Percentiles rank a stretch among this genome's conserved stretches.
These are phyloP conservation scores for Paecilomyces formosus DNA, from an alignment of 2,329 filamentous ascomycete species.

Conservation along the genomic window DNA sequence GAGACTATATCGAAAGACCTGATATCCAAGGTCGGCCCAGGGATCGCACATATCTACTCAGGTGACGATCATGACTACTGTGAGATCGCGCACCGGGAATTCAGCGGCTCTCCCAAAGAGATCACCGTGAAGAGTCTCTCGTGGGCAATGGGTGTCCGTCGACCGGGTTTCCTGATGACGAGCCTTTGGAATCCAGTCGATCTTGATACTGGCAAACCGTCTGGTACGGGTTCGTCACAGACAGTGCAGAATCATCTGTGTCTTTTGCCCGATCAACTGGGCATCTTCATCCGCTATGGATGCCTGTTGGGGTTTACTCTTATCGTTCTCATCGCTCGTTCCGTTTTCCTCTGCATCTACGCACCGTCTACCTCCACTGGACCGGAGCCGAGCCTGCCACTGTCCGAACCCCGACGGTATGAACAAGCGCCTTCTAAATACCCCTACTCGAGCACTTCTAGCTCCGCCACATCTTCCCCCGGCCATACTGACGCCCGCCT, in stretches of 20 bases:
- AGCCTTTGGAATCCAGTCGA: conserved; percentile 91
- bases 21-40: conserved; percentile 64
- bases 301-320: conserved; percentile 52
- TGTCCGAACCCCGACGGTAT: conserved; percentile 19
- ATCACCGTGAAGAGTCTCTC: conserved; percentile 94
- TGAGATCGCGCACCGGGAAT: conserved; percentile 69
- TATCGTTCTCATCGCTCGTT: conserved; percentile 38
- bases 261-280: conserved; percentile 78
- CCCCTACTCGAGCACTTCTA: conserved; percentile 25
- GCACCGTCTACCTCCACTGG: conserved; percentile 7
- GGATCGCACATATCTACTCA: conserved; percentile 80
- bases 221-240: conserved; percentile 12
- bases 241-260: conserved; percentile 88
- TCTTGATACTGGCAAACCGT: conserved; percentile 29
- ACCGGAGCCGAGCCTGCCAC: conserved; percentile 18
- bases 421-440: conserved; percentile 11
- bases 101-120: conserved; percentile 59
- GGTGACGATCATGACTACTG: conserved; percentile 99
- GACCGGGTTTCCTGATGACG: conserved; percentile 78
- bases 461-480: conserved; percentile 19
- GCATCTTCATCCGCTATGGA: conserved; percentile 73
- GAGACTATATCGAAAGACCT: conserved; percentile 68
- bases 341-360: conserved; percentile 25
- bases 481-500: conserved; percentile 7
- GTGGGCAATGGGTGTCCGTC: conserved; percentile 92